Evolutionary conservation across 2,329 filamentous ascomycete genomes (phyloP).

Genomic region (Lomentospora prolificans): DNA sequence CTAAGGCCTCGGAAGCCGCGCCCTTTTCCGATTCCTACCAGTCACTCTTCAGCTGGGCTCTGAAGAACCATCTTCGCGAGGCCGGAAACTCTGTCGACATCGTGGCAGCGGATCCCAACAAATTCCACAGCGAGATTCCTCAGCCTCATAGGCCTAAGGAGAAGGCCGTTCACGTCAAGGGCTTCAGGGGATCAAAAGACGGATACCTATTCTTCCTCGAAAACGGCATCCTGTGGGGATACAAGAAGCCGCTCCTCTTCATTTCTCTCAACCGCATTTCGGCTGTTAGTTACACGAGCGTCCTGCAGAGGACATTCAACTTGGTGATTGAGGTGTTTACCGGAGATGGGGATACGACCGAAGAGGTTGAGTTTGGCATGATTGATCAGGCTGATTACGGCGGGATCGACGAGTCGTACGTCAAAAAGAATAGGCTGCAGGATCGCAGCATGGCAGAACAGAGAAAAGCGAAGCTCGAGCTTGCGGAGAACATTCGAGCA

Average conservation of each 20-base stretch:
- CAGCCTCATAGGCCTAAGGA: constrained; percentile 51
- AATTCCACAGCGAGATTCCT: constrained; percentile 47
- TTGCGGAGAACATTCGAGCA: constrained; percentile 47
- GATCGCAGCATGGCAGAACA: constrained; percentile 61
- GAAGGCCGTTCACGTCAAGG: constrained; percentile 55
- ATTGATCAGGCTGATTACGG: constrained; percentile 59
- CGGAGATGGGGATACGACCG: constrained; percentile 32
- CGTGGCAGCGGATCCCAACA: constrained; percentile 39
- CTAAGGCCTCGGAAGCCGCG: constrained; percentile 36
- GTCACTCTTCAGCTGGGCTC: constrained; percentile 51
- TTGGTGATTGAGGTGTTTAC: constrained; percentile 52
- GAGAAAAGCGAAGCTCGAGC: constrained; percentile 52
- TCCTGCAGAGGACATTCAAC: constrained; percentile 60
- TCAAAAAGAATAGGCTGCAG: constrained; percentile 50
- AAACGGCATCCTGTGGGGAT: constrained; percentile 58
- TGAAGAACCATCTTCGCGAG: constrained; percentile 40
- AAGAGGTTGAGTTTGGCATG: constrained; percentile 60
- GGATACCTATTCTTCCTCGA: constrained; percentile 59
- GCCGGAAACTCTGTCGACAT: constrained; percentile 39
- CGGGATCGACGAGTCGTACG: constrained; percentile 52
- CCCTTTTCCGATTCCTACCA: constrained; percentile 49
- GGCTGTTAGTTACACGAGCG: constrained; percentile 57
- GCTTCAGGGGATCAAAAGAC: constrained; percentile 58
- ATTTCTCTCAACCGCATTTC: constrained; percentile 50
- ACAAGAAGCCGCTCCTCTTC: constrained; percentile 60